These are phyloP conservation scores for Pinus taeda DNA, from an alignment of 75 land plant genomes.

Conservation along the genomic window DNA sequence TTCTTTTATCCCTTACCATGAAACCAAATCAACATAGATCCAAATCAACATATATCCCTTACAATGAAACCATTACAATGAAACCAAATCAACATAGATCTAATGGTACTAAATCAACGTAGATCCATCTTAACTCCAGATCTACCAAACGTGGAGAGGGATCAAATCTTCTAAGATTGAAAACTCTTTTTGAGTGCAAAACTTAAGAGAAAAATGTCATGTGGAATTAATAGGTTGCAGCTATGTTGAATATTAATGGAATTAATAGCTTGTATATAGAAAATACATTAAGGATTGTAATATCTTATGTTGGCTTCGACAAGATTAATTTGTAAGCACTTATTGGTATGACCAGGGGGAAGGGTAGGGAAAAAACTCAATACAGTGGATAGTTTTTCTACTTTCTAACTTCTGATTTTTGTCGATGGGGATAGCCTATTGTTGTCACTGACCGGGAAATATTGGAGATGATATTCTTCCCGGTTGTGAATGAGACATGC, in stretches of 20 bases:
- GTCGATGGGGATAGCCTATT: conserved; percentile 40
- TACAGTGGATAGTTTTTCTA: too few relatives aligned
- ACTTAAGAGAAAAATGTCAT: too few relatives aligned
- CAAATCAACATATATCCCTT: too few relatives aligned
- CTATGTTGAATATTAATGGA: not conserved
- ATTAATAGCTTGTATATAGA: not conserved
- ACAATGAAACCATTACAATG: not conserved
- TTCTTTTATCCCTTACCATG: not conserved
- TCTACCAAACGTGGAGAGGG: not conserved
- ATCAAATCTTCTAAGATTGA: too few relatives aligned
- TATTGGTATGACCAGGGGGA: not conserved
- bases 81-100: not conserved
- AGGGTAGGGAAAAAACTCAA: not conserved
- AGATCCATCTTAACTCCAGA: not conserved
- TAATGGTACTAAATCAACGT: too few relatives aligned
- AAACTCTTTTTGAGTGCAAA: too few relatives aligned
- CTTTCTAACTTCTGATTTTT: not conserved
- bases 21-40: too few relatives aligned
- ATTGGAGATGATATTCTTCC: conserved; percentile 89
- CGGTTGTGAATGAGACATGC: conserved; percentile 79
- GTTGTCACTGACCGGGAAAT: conserved; percentile 70
- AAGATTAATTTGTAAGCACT: not conserved
- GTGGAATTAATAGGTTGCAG: too few relatives aligned
- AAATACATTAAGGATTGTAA: too few relatives aligned
- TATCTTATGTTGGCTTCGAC: not conserved